phyloP scores from a whole-genome alignment of 495 filamentous ascomycete species.

The Margaritispora aquatica region DNA sequence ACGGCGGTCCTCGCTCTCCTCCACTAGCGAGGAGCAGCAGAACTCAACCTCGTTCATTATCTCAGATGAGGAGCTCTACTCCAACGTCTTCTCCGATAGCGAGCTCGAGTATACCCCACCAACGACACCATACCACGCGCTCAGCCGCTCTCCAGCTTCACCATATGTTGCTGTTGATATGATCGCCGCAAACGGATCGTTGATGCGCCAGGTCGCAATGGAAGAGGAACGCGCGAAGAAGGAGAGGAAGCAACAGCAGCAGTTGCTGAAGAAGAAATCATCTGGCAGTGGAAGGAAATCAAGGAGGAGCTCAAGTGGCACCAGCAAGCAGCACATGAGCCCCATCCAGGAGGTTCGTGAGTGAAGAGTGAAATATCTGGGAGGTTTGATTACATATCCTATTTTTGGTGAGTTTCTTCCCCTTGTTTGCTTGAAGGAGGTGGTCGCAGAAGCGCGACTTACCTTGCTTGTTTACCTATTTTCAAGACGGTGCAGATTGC shows the following conservation, averaged over 20 bases:
- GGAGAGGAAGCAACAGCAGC: constrained; percentile 10
- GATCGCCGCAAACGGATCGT: constrained; percentile 15
- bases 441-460: no score
- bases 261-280: background rate
- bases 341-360: constrained; percentile 22
- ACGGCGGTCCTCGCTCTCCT: constrained; percentile 38
- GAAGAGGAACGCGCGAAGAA: constrained; percentile 22
- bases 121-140: constrained; percentile 12
- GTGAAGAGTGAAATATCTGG: constrained; percentile 4
- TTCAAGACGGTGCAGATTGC: no score
- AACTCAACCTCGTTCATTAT: constrained; percentile 29
- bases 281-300: constrained; percentile 16
- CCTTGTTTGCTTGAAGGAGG: no score
- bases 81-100: constrained; percentile 30
- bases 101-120: constrained; percentile 20
- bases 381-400: constrained; percentile 4
- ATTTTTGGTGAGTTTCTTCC: constrained; percentile 12
- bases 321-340: constrained; percentile 22
- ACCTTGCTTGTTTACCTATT: constrained; percentile 1
- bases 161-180: constrained; percentile 13
- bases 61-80: constrained; percentile 47
- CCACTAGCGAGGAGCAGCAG: constrained; percentile 31
- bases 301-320: constrained; percentile 13
- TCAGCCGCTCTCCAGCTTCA: constrained; percentile 13
- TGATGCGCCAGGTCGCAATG: constrained; percentile 22